These are phyloP conservation scores for Gossypium thurberi DNA, from an alignment of 345 rosid genomes.

Conservation along the genomic window DNA sequence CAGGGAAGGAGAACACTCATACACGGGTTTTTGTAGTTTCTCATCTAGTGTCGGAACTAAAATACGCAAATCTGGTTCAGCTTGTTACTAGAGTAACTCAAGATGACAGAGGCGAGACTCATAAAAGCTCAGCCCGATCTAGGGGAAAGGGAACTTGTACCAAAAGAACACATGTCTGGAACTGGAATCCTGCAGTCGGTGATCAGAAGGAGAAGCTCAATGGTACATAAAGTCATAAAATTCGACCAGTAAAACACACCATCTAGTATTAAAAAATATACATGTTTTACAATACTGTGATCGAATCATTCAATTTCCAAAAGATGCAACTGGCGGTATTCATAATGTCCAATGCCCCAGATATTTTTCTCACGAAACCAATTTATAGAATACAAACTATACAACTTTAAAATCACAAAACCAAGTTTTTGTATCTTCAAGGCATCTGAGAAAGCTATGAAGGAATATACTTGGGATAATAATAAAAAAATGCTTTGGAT, in stretches of 20 bases:
- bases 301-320: not conserved
- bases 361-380: not conserved
- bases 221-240: not conserved
- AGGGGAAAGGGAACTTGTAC: not conserved
- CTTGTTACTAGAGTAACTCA: no score
- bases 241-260: not conserved
- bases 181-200: not conserved
- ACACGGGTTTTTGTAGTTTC: no score
- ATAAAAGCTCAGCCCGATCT: no score
- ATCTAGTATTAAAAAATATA: not conserved
- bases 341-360: constrained; percentile 4
- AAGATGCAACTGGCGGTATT: not conserved
- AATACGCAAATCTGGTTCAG: no score
- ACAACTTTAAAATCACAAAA: constrained; percentile 6
- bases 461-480: not conserved
- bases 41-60: no score
- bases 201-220: not conserved
- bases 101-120: no score
- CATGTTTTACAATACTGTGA: not conserved
- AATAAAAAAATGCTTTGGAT: not conserved
- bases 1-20: no score
- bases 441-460: not conserved
- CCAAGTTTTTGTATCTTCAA: not conserved
- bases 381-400: not conserved
- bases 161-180: not conserved